Percentiles rank a stretch among this genome's conserved stretches.
Conservation (phyloP, 108 stramenopile species). For the Aurantiochytrium sp. region DNA sequence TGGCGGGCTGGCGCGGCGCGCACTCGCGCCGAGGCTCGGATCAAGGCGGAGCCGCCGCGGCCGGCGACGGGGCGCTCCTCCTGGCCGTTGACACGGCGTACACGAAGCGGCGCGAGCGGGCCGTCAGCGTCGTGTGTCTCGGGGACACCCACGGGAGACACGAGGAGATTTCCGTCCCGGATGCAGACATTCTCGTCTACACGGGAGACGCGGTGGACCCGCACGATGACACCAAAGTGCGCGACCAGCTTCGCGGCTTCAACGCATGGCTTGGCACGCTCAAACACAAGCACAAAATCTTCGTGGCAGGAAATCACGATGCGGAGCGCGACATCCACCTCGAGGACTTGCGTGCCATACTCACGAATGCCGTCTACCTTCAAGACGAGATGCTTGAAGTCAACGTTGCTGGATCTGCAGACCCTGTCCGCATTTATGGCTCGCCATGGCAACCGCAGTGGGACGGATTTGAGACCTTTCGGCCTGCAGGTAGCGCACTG, state of each 20-base stretch:
- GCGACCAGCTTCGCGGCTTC: not conserved
- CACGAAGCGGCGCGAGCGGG: too few relatives aligned
- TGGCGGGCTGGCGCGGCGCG: too few relatives aligned
- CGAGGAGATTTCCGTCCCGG: not conserved
- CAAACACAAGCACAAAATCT: not conserved
- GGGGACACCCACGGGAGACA: not conserved
- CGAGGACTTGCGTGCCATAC: not conserved
- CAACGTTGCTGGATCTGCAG: not conserved
- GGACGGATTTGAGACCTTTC: not conserved
- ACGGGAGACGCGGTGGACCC: not conserved
- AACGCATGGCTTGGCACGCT: not conserved
- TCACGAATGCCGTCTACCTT: not conserved
- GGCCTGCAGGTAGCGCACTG: not conserved
- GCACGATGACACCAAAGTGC: not conserved
- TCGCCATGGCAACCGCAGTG: slow-evolving; percentile 14
- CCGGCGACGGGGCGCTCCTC: not conserved
- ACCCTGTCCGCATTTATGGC: not conserved
- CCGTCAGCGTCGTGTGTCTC: not conserved
- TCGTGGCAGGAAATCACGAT: not conserved
- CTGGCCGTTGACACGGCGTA: not conserved
- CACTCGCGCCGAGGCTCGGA: too few relatives aligned
- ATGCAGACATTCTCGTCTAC: not conserved
- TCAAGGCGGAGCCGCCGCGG: not conserved
- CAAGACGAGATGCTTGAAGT: not conserved
- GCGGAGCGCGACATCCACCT: not conserved